Evolutionary conservation across 1,284 basidiomycete species (phyloP).

Genomic region (Pseudozyma flocculosa): DNA sequence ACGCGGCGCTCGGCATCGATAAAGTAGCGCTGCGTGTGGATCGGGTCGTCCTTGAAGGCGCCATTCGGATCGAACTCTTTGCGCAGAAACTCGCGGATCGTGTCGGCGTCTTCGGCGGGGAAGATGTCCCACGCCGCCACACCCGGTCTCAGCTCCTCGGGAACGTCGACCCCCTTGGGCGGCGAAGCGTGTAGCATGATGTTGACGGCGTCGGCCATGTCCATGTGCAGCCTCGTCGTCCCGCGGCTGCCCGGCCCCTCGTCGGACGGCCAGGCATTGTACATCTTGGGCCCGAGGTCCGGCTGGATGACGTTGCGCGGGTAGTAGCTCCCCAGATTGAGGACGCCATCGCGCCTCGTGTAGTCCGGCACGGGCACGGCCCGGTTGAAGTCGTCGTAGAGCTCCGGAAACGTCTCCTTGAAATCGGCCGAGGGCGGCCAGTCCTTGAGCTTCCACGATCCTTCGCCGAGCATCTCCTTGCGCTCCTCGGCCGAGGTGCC

Average conservation of each 20-base stretch:
- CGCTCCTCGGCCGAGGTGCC: conserved; percentile 67
- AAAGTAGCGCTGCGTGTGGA: conserved; percentile 86
- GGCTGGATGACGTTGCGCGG: conserved; percentile 79
- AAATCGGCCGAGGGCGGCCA: conserved; percentile 89
- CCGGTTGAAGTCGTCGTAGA: conserved; percentile 82
- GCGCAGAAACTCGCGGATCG: conserved; percentile 72
- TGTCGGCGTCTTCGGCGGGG: conserved; percentile 76
- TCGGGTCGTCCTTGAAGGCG: conserved; percentile 70
- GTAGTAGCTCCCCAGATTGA: conserved; percentile 82
- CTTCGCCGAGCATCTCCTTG: conserved; percentile 50
- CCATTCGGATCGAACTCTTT: conserved; percentile 56
- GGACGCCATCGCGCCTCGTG: conserved; percentile 79
- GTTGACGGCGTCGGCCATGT: conserved; percentile 92
- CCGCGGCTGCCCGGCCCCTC: conserved; percentile 68
- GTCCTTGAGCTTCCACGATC: conserved; percentile 82
- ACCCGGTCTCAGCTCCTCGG: conserved; percentile 62
- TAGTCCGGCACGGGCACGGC: conserved; percentile 84
- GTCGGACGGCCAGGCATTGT: conserved; percentile 58
- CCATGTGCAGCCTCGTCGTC: conserved; percentile 88
- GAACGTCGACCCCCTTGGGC: conserved; percentile 17
- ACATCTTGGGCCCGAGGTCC: conserved; percentile 75
- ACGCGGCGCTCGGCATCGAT: conserved; percentile 71
- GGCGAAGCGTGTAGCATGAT: conserved; percentile 64
- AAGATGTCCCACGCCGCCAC: conserved; percentile 91
- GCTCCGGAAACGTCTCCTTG: conserved; percentile 74